Conservation (phyloP, 352 stramenopile species). For the Phytophthora quininea region DNA sequence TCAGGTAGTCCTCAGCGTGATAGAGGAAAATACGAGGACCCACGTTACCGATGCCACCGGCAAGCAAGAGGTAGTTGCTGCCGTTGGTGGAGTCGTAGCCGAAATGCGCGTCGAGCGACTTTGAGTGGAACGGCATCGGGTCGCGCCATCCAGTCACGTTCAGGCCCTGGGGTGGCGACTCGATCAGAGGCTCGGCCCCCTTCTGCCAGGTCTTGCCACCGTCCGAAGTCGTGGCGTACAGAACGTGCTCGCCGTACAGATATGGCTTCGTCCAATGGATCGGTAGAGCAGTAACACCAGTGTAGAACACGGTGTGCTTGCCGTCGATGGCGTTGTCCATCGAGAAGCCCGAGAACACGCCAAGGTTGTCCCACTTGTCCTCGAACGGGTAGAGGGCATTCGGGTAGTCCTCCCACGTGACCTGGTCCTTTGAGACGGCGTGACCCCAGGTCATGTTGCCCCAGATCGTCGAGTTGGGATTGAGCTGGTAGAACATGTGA, state of each 20-base stretch:
- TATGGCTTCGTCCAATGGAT: slow-evolving; percentile 58
- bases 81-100: slow-evolving; percentile 23
- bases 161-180: slow-evolving; percentile 48
- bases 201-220: slow-evolving; percentile 70
- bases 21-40: slow-evolving; percentile 76
- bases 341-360: slow-evolving; percentile 77
- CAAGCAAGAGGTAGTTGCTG: slow-evolving; percentile 66
- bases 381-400: slow-evolving; percentile 56
- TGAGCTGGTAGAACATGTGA: slow-evolving; percentile 85
- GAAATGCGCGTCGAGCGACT: slow-evolving; percentile 53
- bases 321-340: slow-evolving; percentile 60
- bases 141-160: slow-evolving; percentile 75
- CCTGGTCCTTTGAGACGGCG: slow-evolving; percentile 71
- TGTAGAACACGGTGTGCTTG: slow-evolving; percentile 79
- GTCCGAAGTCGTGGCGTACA: slow-evolving; percentile 67
- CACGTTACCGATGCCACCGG: slow-evolving; percentile 55
- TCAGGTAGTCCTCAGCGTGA: slow-evolving; percentile 57
- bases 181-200: slow-evolving; percentile 52
- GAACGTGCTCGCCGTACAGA: slow-evolving; percentile 68
- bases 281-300: slow-evolving; percentile 49
- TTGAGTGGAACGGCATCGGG: slow-evolving; percentile 64
- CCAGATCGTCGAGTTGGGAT: slow-evolving; percentile 63
- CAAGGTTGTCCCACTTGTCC: slow-evolving; percentile 71
- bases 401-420: slow-evolving; percentile 74
- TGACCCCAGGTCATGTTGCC: slow-evolving; percentile 85